Base-by-base conservation (phyloP, 1,284 basidiomycete genomes). In the Pholiota adiposa region DNA sequence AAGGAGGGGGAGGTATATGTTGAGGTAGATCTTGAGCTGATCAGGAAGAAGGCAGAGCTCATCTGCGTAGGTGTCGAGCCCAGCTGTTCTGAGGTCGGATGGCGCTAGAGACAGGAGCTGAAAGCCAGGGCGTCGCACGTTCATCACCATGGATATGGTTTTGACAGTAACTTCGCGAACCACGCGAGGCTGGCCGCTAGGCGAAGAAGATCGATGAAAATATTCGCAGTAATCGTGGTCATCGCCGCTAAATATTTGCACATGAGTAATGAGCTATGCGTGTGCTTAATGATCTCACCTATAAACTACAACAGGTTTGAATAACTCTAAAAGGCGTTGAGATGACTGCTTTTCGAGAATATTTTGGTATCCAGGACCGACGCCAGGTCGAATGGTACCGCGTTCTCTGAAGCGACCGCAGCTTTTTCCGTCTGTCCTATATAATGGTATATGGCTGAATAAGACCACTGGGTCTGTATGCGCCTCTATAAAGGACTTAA, bases 161-260 rank as follows among this genome's bases (percentile, higher is more conserved):
- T 93, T 94, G 68, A 96, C 79, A 0, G 92, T 92, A n/a, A 94
- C 79, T 72, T 92, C 89, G 56, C 79, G 79, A 18, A 85, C 76
- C 9, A 38, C 70, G 71, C 43, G 70, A 38, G 44, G 64, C 41
- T 53, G 55, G 44, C 36, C 36, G 36, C 57, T 69, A 16, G 65
- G 55, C 36, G 68, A 64, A 53, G 62, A 51, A 49, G 75, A 67
- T 52, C 77, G 70, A 70, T 94, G 91, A 55, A 75, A 76, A 63
- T 89, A 83, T 72, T 93, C 91, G 72, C 95, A 97, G 64, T 94
- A 94, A 69, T 97, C 95, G 68, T 94, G 92, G 71, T 97, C 93
- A 73, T 97, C 94, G 4, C 92, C 95, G 65, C 93, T 94, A 68
- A 36, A 18, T 19, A 23, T n/a, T 34, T 33, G 38, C 9, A 7